phyloP scores from a whole-genome alignment of 225 moss, liverwort and hornwort genomes.

The Antitrichia curtipendula region DNA sequence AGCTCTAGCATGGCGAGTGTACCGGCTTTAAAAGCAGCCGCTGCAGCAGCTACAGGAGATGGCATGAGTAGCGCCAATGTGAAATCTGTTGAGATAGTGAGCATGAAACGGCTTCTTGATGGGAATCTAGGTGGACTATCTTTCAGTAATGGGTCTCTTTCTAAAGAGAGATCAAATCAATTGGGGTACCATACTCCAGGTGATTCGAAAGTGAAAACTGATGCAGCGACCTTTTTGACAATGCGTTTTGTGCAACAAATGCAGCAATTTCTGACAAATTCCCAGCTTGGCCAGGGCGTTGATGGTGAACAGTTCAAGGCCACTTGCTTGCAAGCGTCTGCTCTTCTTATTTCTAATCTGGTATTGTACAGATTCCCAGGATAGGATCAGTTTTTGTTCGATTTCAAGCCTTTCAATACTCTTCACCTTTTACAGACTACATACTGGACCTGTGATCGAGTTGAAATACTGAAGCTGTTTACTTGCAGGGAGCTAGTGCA shows the following conservation, averaged over 20 bases:
- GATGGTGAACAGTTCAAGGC: conserved; percentile 60
- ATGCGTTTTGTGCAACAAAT: conserved; percentile 59
- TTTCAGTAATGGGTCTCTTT: conserved; percentile 5
- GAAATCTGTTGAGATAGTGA: conserved; percentile 72
- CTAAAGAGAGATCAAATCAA: conserved; percentile 10
- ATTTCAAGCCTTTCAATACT: neutral
- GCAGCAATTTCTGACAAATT: conserved; percentile 56
- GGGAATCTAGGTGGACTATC: conserved; percentile 45
- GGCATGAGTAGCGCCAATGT: conserved; percentile 66
- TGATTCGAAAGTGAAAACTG: conserved; percentile 1
- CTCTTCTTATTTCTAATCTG: conserved; percentile 63
- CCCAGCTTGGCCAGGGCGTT: conserved; percentile 40
- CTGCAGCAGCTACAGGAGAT: conserved; percentile 64
- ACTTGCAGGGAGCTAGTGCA: conserved; percentile 28
- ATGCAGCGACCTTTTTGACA: conserved; percentile 24
- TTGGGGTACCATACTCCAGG: conserved; percentile 5
- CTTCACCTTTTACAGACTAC: neutral
- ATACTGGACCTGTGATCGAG: neutral
- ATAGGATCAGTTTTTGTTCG: neutral
- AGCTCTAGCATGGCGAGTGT: conserved; percentile 27
- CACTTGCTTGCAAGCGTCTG: conserved; percentile 71
- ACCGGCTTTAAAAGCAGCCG: conserved; percentile 66
- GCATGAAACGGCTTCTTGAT: conserved; percentile 64
- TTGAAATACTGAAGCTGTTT: neutral
- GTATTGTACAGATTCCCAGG: conserved; percentile 9